A percentile compares a stretch with the other conserved stretches of the same genome.
phyloP scores from a whole-genome alignment of 2,329 filamentous ascomycete genomes.

The Teratosphaeria pseudoeucalypti region DNA sequence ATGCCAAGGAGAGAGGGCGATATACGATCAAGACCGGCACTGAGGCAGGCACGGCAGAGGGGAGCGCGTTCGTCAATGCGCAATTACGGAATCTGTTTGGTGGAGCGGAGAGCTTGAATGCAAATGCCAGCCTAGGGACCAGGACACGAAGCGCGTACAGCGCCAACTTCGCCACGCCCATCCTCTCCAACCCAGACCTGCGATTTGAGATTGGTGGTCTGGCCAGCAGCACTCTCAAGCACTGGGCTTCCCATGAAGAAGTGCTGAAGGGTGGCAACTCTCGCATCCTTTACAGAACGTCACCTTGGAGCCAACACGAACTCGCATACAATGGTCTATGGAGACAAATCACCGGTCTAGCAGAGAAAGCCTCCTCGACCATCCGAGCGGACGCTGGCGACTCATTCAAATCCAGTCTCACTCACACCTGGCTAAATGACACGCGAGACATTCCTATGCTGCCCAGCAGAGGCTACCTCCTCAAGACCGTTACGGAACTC shows the following conservation, averaged over 20 bases:
- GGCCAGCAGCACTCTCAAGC: slow-evolving; percentile 75
- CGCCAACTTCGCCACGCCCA: slow-evolving; percentile 69
- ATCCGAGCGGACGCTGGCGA: slow-evolving; percentile 81
- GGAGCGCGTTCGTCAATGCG: slow-evolving; percentile 81
- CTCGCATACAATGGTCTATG: slow-evolving; percentile 72
- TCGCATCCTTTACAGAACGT: slow-evolving; percentile 64
- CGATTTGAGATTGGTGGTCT: slow-evolving; percentile 69
- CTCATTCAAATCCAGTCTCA: slow-evolving; percentile 76
- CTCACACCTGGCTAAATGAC: slow-evolving; percentile 72
- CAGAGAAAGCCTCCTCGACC: slow-evolving; percentile 64
- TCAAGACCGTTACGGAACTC: slow-evolving; percentile 70
- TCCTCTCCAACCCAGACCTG: slow-evolving; percentile 74
- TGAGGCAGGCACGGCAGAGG: slow-evolving; percentile 86
- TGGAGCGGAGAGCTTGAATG: slow-evolving; percentile 77
- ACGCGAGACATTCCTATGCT: slow-evolving; percentile 75
- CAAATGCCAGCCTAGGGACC: slow-evolving; percentile 82
- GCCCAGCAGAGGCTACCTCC: slow-evolving; percentile 68
- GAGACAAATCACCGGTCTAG: slow-evolving; percentile 78
- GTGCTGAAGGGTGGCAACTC: slow-evolving; percentile 66
- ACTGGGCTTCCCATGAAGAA: slow-evolving; percentile 92
- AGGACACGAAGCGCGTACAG: slow-evolving; percentile 87
- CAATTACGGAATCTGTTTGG: slow-evolving; percentile 88
- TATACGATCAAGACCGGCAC: slow-evolving; percentile 90
- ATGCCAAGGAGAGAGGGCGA: slow-evolving; percentile 66
- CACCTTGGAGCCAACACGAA: slow-evolving; percentile 55